Evolutionary conservation across 352 stramenopile species (phyloP), one percentile per base, ranked within the genome.

Genomic region (Phytophthora nicotianae): DNA sequence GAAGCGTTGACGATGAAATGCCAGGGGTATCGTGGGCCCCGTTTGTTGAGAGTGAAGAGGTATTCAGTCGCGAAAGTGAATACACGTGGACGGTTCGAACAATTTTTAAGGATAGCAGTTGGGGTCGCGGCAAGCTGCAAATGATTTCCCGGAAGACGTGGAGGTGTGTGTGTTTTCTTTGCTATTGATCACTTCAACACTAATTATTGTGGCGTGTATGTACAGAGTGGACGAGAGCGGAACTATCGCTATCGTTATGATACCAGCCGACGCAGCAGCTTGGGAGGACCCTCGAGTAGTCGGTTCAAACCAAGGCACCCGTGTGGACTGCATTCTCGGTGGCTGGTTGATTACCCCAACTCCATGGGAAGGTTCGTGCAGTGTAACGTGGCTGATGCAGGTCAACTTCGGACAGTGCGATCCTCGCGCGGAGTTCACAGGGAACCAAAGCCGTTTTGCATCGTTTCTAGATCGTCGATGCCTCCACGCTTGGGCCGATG

Each of bases 341-440:
- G 82, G 84, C 19, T 93, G 79, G 77, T 50, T 91, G 38, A 78
- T 93, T 42, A 75, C 75, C 1, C 83, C 81, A 14, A 85, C 80
- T 5, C 70, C 77, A 7, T 74, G 74, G 6, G 77, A 90, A 42
- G 79, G 88, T 19, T 82, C 79, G 2, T 91, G 80, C 45, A 82
- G 68, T 0, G 79, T 91, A 10, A 91, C 81, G 20, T 90, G 82
- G 84, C n/a, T 93, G n/a, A 83, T 89, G 73, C 81, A 93, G 52
- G 77, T 68, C 23, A 90, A 93, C 62, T 91, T 91, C 48, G 78
- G 77, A 13, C 65, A 84, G 45, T 90, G 82, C 43, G 64, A 88
- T 24, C 45, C 79, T 8, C 52, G 63, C 9, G 66, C 46, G 23
- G 80, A 91, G 56, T 91, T 91, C 59, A 86, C 77, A 2, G 77